Conservation (phyloP, 495 filamentous ascomycete species). For the Penicillium tannophilum region DNA sequence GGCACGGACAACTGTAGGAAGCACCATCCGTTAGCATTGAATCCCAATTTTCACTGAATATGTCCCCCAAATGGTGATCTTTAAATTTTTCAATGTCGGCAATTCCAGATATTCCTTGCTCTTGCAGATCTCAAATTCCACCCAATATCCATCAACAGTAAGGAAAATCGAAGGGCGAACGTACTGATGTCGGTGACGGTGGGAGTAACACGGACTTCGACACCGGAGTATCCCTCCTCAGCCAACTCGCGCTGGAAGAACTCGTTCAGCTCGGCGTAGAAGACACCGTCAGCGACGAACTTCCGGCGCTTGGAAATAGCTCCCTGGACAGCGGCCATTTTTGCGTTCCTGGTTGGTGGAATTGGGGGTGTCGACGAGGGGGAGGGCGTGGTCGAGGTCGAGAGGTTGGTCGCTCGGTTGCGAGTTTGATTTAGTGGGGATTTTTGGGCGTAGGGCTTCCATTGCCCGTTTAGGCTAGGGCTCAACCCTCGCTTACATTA, state of each 20-base stretch:
- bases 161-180: slow-evolving; percentile 34
- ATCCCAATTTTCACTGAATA: slow-evolving; percentile 7
- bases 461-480: slow-evolving; percentile 41
- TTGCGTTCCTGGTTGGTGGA: slow-evolving; percentile 47
- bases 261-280: slow-evolving; percentile 99
- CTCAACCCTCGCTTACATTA: slow-evolving; percentile 47
- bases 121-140: slow-evolving; percentile 15
- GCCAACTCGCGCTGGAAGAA: slow-evolving; percentile 99
- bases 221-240: slow-evolving; percentile 99
- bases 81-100: slow-evolving; percentile 17
- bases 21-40: slow-evolving; percentile 42
- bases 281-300: slow-evolving; percentile 99
- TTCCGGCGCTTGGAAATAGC: slow-evolving; percentile 96
- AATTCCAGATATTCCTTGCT: slow-evolving; percentile 14
- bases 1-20: slow-evolving; percentile 82
- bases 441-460: slow-evolving; percentile 45
- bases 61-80: slow-evolving; percentile 14
- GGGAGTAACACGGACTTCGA: slow-evolving; percentile 99
- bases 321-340: slow-evolving; percentile 69
- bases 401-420: slow-evolving; percentile 38
- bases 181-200: slow-evolving; percentile 99
- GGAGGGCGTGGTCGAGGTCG: slow-evolving; percentile 40
- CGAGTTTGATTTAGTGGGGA: slow-evolving; percentile 48
- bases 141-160: slow-evolving; percentile 17
- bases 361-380: slow-evolving; percentile 40